Conservation (phyloP, 2,329 filamentous ascomycete genomes). For the Aschersonia sp. region DNA sequence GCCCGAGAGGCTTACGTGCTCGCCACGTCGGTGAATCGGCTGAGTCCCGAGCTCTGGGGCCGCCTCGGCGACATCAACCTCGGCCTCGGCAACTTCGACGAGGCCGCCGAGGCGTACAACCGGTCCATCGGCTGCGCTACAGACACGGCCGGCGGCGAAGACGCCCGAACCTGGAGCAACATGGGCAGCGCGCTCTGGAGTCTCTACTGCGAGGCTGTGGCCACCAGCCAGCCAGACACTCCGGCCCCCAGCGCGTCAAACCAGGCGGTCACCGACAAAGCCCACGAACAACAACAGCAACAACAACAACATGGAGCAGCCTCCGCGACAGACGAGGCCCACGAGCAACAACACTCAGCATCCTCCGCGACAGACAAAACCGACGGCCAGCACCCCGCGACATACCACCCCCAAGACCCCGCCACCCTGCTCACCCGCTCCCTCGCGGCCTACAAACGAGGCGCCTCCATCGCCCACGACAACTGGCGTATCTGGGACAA, state of each 20-base stretch:
- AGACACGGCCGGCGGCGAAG: slow-evolving; percentile 59
- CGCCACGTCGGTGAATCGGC: slow-evolving; percentile 63
- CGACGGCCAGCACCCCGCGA: too few species aligned
- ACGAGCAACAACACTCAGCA: too few species aligned
- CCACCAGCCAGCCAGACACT: slow-evolving; percentile 18
- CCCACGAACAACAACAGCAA: slow-evolving; percentile 13
- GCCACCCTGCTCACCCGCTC: slow-evolving; percentile 57
- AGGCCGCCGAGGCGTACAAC: slow-evolving; percentile 71
- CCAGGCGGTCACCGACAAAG: slow-evolving; percentile 6
- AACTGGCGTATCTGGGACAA: slow-evolving; percentile 97
- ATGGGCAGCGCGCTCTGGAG: slow-evolving; percentile 72
- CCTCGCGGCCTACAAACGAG: slow-evolving; percentile 73
- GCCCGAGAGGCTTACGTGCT: slow-evolving; percentile 67
- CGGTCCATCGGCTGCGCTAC: slow-evolving; percentile 56
- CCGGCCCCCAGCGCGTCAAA: slow-evolving; percentile 7
- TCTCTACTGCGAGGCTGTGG: slow-evolving; percentile 40
- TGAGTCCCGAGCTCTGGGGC: slow-evolving; percentile 79
- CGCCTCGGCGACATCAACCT: slow-evolving; percentile 80
- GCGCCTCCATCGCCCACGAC: slow-evolving; percentile 67
- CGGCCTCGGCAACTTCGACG: slow-evolving; percentile 59
- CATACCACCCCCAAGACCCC: slow-evolving; percentile 25
- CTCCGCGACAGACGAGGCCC: too few species aligned
- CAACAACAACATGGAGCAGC: slow-evolving; percentile 8
- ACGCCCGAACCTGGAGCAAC: slow-evolving; percentile 91
- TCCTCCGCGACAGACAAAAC: too few species aligned